phyloP scores from a whole-genome alignment of 305 asterid species.

The Fraxinus paxiana region DNA sequence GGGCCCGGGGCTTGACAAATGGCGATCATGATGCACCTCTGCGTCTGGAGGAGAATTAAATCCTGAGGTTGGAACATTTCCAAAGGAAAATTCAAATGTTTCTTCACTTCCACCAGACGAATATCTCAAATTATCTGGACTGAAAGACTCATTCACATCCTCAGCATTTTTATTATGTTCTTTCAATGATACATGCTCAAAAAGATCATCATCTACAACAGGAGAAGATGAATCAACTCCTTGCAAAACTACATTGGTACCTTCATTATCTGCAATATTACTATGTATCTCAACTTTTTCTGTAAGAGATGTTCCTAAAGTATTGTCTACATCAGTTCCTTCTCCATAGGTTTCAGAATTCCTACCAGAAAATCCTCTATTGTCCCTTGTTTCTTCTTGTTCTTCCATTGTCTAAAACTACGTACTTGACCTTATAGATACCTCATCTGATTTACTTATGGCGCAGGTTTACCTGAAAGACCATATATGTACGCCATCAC shows the following conservation, averaged over 20 bases:
- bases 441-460: conserved; percentile 21
- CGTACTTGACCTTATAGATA: conserved; percentile 14
- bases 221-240: conserved; percentile 42
- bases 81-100: conserved; percentile 47
- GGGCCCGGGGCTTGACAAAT: conserved; percentile 49
- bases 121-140: conserved; percentile 44
- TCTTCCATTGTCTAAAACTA: conserved; percentile 47
- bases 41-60: conserved; percentile 43
- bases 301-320: conserved; percentile 25
- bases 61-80: conserved; percentile 41
- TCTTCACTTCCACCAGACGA: conserved; percentile 57
- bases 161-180: conserved; percentile 49
- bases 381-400: conserved; percentile 40
- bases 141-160: conserved; percentile 33
- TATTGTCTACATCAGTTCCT: conserved; percentile 31
- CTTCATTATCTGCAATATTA: conserved; percentile 33
- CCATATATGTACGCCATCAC: conserved; percentile 10
- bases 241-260: conserved; percentile 36
- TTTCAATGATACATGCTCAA: conserved; percentile 68
- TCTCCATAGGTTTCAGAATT: conserved; percentile 32
- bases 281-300: conserved; percentile 25
- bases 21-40: conserved; percentile 43
- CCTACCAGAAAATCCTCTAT: conserved; percentile 35
- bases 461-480: conserved; percentile 25
- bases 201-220: conserved; percentile 45